These are phyloP conservation scores for Quercus rubra DNA, from an alignment of 306 rosid genomes.

Conservation along the genomic window DNA sequence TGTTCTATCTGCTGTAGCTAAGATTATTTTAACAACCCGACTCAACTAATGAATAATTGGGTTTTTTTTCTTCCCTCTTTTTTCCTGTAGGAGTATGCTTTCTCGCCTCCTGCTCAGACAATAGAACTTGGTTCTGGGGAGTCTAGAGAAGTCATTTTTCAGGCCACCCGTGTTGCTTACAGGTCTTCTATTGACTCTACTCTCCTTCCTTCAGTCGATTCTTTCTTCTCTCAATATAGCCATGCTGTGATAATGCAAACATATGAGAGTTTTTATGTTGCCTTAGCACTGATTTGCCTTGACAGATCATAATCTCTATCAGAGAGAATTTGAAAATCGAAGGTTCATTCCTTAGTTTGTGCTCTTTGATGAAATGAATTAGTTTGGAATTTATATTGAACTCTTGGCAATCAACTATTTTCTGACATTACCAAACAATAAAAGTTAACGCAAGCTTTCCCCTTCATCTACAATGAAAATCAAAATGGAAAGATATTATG, in stretches of 20 bases:
- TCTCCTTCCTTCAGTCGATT: neutral
- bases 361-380: neutral
- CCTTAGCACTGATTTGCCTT: neutral
- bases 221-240: conserved; percentile 12
- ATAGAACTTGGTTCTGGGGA: conserved; percentile 95
- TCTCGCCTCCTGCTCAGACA: conserved; percentile 86
- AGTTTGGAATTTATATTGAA: conserved; percentile 7
- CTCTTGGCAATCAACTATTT: conserved; percentile 5
- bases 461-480: neutral
- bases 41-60: neutral
- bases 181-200: conserved; percentile 40
- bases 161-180: conserved; percentile 97
- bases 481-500: neutral
- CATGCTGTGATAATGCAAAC: neutral
- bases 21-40: conserved; percentile 21
- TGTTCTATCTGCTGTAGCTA: conserved; percentile 11
- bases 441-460: neutral
- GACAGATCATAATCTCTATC: neutral
- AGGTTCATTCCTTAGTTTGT: conserved; percentile 23
- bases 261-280: neutral
- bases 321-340: neutral
- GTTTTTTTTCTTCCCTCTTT: neutral
- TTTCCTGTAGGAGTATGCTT: conserved; percentile 73
- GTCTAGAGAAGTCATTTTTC: conserved; percentile 72
- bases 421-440: too few relatives aligned